These are phyloP conservation scores for Beauveria varroae DNA, from an alignment of 2,329 filamentous ascomycete species.

Conservation along the genomic window DNA sequence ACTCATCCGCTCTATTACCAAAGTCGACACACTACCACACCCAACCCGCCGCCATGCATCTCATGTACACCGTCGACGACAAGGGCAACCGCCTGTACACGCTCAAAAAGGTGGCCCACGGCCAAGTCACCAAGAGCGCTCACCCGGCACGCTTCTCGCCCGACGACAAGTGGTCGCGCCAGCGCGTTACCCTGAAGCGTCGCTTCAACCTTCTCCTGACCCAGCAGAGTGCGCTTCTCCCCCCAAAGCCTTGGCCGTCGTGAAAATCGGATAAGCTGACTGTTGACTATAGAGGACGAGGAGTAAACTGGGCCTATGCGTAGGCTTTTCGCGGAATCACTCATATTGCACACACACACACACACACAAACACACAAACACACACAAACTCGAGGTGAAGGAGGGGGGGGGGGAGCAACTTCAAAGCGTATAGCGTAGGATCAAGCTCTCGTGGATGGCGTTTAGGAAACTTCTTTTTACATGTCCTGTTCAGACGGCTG, in stretches of 20 bases:
- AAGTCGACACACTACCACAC: background rate
- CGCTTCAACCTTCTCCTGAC: conserved; percentile 83
- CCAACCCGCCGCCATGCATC: conserved; percentile 38
- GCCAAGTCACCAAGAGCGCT: conserved; percentile 88
- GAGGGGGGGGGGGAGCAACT: background rate
- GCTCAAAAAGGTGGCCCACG: conserved; percentile 78
- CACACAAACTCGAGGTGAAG: background rate
- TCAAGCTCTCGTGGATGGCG: conserved; percentile 10
- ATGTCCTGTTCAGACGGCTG: background rate
- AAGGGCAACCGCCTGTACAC: conserved; percentile 89
- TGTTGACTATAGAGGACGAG: background rate
- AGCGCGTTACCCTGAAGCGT: conserved; percentile 91
- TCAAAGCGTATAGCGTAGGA: background rate
- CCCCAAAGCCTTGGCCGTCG: too few relatives aligned
- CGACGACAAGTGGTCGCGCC: conserved; percentile 97
- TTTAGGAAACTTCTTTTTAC: background rate
- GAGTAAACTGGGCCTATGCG: too few relatives aligned
- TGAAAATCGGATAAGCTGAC: background rate
- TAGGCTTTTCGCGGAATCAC: too few relatives aligned
- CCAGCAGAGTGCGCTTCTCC: conserved; percentile 48
- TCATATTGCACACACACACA: too few relatives aligned
- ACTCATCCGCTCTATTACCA: background rate
- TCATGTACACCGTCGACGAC: conserved; percentile 76
- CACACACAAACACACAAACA: background rate
- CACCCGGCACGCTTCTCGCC: conserved; percentile 95